Evolutionary conservation across 345 rosid species (phyloP).

Genomic region (Aquilaria malaccensis): DNA sequence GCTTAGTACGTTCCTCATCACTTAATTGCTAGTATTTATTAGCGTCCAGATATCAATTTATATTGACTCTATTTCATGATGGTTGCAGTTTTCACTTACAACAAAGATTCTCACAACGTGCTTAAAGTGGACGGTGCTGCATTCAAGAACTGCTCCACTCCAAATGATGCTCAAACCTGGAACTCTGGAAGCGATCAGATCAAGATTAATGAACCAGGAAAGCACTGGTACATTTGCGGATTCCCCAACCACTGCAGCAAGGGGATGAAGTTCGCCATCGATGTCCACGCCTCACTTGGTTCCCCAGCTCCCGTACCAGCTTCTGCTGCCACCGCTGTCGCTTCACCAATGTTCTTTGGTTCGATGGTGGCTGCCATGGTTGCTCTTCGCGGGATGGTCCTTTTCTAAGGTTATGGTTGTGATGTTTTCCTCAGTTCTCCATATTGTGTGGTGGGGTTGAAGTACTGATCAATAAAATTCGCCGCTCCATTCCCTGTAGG

Average conservation of each 20-base stretch:
- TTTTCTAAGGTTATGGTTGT: neutral
- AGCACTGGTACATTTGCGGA: constrained; percentile 34
- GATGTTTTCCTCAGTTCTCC: too few relatives aligned
- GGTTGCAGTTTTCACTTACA: constrained; percentile 28
- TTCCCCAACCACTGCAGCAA: constrained; percentile 17
- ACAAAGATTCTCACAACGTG: constrained; percentile 20
- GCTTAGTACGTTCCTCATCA: constrained; percentile 17
- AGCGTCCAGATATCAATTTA: neutral
- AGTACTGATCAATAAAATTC: neutral
- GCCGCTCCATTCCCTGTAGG: too few relatives aligned
- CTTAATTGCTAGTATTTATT: neutral
- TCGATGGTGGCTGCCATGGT: constrained; percentile 6
- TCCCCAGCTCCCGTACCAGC: constrained; percentile 4
- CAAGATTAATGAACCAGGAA: constrained; percentile 15
- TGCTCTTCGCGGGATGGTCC: constrained; percentile 13
- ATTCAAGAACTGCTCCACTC: constrained; percentile 17
- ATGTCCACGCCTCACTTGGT: constrained; percentile 13
- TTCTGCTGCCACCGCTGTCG: constrained; percentile 2
- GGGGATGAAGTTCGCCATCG: constrained; percentile 22
- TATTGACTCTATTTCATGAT: neutral
- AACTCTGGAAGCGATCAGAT: constrained; percentile 21
- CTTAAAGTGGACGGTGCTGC: constrained; percentile 17
- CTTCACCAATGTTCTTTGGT: constrained; percentile 4
- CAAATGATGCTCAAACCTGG: neutral
- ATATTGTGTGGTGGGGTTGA: too few relatives aligned